Base-by-base conservation (phyloP, 345 rosid species). In the Barbarea vulgaris region DNA sequence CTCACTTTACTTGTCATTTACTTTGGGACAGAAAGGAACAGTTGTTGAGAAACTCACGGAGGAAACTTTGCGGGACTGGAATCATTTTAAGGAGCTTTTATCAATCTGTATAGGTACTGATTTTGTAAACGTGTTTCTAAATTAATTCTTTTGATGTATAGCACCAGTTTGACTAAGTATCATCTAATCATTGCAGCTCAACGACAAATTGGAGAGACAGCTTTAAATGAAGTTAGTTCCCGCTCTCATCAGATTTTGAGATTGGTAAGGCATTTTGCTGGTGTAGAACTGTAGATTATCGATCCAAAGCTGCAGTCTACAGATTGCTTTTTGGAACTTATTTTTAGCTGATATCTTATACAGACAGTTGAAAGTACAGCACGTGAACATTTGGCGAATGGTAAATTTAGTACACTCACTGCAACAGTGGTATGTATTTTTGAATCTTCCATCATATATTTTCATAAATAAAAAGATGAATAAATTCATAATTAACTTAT, bases 181-280 rank as follows among this genome's bases (percentile, higher is more conserved):
- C 30, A 64, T 71, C 71, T 63, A 37, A 71, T 71, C 70, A 17
- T 77, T 69, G 84, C 89, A 95, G 98, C 97, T 77, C 97, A 95
- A 83, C 85, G 99, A 66, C 97, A 95, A 66, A 87, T 92, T 52
- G 97, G 97, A 63, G 99, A 89, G 84, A 95, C 99, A 74, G 84
- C 91, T 82, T 81, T 95, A 74, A 95, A 95, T 47, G 94, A 92
- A 77, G 80, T 87, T 75, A 95, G 99, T 83, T 95, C 97, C 68
- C 88, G 97, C 81, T 95, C 99, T 58, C 99, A 95, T 85, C 96
- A 95, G 89, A 95, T 90, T 72, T 71, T 95, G 81, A 90, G 88
- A 83, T 63, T 95, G 96, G 99, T 95, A 89, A 18, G 47, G 67
- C 77, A 64, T 79, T 46, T 64, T 37, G 36, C 59, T 77, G 51